Conservation (phyloP, 306 rosid genomes). For the Cicer bijugum region DNA sequence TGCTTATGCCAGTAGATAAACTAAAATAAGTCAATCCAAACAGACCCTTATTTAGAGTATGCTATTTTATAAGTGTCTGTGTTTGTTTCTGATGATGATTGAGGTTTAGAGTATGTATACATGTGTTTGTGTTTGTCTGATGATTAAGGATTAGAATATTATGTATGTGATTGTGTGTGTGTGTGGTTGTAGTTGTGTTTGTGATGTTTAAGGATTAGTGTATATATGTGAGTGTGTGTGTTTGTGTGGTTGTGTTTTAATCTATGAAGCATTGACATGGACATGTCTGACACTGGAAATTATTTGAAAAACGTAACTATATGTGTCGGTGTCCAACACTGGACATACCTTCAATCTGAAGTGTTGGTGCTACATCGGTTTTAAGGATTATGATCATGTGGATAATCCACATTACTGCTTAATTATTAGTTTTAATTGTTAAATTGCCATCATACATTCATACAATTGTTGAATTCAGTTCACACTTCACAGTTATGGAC, state of each 20-base stretch:
- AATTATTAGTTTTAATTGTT: neutral
- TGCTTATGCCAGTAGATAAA: too few species aligned
- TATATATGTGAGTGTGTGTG: neutral
- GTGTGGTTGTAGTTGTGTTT: neutral
- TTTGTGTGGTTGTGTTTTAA: neutral
- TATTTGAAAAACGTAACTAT: too few species aligned
- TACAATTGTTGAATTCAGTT: constrained; percentile 37
- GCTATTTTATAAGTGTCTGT: too few species aligned
- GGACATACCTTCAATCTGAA: too few species aligned
- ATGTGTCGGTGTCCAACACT: too few species aligned
- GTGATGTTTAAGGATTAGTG: neutral
- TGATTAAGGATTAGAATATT: neutral
- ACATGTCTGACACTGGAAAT: too few species aligned
- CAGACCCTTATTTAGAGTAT: too few species aligned
- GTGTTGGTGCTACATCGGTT: neutral
- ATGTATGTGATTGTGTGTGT: neutral
- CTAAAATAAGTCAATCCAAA: too few species aligned
- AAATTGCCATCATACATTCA: neutral
- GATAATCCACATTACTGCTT: neutral
- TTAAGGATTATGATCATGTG: neutral
- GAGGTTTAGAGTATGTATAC: neutral
- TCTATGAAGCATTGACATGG: too few species aligned
- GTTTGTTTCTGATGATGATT: neutral
- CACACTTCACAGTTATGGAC: constrained; percentile 42
- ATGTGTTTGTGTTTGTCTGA: neutral